A percentile compares a stretch with the other conserved stretches of the same genome.
phyloP scores from a whole-genome alignment of 2,329 filamentous ascomycete genomes.

The Nothophaeocryptopus gaeumannii region DNA sequence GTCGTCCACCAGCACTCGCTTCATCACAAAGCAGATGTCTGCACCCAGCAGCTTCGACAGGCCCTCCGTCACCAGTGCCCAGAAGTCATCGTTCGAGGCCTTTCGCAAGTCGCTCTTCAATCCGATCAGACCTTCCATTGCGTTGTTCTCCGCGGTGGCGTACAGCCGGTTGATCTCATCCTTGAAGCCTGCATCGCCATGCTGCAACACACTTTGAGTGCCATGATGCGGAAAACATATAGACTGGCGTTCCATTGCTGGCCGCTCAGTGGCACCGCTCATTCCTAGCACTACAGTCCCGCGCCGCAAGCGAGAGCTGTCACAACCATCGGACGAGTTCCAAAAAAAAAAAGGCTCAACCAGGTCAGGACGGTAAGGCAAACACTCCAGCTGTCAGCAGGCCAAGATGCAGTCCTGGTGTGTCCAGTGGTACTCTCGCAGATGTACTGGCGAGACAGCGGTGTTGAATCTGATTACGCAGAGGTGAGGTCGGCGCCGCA shows the following conservation, averaged over 20 bases:
- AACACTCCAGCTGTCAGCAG: neutral
- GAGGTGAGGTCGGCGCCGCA: neutral
- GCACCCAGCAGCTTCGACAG: slow-evolving; percentile 61
- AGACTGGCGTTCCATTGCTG: slow-evolving; percentile 25
- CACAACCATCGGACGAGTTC: neutral
- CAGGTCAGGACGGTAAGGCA: neutral
- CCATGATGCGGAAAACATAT: slow-evolving; percentile 31
- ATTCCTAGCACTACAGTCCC: slow-evolving; percentile 14
- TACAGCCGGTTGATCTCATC: slow-evolving; percentile 26
- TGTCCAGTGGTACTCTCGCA: neutral
- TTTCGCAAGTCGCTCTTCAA: slow-evolving; percentile 57
- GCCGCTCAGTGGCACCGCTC: slow-evolving; percentile 2
- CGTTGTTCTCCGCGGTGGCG: slow-evolving; percentile 54
- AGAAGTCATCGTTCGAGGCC: slow-evolving; percentile 60
- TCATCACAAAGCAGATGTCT: slow-evolving; percentile 68
- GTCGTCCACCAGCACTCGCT: slow-evolving; percentile 60
- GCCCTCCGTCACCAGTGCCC: slow-evolving; percentile 61
- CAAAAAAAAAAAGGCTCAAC: no score
- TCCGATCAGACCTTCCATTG: slow-evolving; percentile 57
- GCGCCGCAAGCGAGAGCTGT: neutral
- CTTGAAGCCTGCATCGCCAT: slow-evolving; percentile 27
- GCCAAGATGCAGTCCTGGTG: neutral
- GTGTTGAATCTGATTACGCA: neutral
- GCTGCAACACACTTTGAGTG: slow-evolving; percentile 26
- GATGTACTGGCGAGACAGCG: neutral